Conservation (phyloP, 1,284 basidiomycete genomes). For the Melampsora larici-populina region DNA sequence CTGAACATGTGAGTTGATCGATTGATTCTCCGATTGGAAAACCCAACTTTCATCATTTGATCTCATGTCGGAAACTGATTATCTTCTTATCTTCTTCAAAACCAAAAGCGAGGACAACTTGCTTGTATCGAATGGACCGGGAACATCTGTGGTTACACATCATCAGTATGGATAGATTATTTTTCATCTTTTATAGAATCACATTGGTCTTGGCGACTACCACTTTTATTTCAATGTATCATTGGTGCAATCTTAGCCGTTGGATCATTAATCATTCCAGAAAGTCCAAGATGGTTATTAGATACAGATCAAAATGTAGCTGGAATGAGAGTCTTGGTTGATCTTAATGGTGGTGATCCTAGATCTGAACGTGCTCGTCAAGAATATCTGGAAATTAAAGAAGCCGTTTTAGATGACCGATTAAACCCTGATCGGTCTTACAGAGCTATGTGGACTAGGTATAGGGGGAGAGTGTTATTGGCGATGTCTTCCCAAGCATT, state of each 20-base stretch:
- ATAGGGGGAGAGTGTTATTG: constrained; percentile 81
- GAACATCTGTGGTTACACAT: constrained; percentile 82
- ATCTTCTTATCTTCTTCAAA: constrained; percentile 25
- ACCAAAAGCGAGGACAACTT: constrained; percentile 70
- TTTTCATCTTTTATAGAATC: constrained; percentile 71
- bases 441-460: constrained; percentile 77
- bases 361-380: constrained; percentile 69
- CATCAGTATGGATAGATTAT: constrained; percentile 96
- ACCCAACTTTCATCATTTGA: neutral
- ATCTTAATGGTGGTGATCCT: constrained; percentile 79
- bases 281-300: constrained; percentile 92
- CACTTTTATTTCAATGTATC: constrained; percentile 58
- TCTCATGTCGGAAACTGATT: constrained; percentile 32
- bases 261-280: constrained; percentile 83
- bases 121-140: constrained; percentile 97
- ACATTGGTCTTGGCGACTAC: constrained; percentile 56
- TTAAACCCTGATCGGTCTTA: constrained; percentile 79
- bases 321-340: constrained; percentile 82
- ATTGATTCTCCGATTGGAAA: neutral
- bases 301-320: constrained; percentile 81
- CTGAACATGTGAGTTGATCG: constrained; percentile 70
- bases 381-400: constrained; percentile 90
- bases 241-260: constrained; percentile 78
- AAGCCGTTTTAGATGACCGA: constrained; percentile 72
- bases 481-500: constrained; percentile 99